Evolutionary conservation across 805 yeast genomes (phyloP).

Genomic region (Candida taoyuanica): DNA sequence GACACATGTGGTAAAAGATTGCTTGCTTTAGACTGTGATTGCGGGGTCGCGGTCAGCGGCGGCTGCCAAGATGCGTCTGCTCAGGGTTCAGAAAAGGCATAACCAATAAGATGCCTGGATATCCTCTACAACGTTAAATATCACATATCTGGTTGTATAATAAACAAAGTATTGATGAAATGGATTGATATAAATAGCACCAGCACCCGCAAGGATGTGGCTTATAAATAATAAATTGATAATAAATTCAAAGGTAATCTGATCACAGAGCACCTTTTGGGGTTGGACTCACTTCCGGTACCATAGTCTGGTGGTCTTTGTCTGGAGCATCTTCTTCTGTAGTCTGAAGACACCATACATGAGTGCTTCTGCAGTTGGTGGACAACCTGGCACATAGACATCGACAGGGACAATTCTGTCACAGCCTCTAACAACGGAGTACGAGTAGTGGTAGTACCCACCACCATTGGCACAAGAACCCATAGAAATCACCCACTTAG

Average conservation of each 20-base stretch:
- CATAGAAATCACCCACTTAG: constrained; percentile 93
- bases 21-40: too few species aligned
- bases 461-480: constrained; percentile 95
- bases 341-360: constrained; percentile 87
- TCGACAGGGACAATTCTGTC: constrained; percentile 87
- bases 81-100: too few species aligned
- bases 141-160: not conserved
- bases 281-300: too few species aligned
- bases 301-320: constrained; percentile 81
- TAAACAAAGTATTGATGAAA: constrained; percentile 2
- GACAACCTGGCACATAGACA: constrained; percentile 90
- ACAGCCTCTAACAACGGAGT: constrained; percentile 86
- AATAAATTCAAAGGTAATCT: too few species aligned
- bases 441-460: constrained; percentile 86
- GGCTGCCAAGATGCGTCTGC: too few species aligned
- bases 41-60: too few species aligned
- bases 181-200: not conserved
- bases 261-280: too few species aligned
- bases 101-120: too few species aligned
- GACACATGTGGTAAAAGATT: too few species aligned
- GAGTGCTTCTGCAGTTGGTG: constrained; percentile 87
- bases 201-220: not conserved
- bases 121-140: too few species aligned
- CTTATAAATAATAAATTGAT: constrained; percentile 2
- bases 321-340: constrained; percentile 85